phyloP scores from a whole-genome alignment of 2,329 filamentous ascomycete species.

The Penicillium sp. region DNA sequence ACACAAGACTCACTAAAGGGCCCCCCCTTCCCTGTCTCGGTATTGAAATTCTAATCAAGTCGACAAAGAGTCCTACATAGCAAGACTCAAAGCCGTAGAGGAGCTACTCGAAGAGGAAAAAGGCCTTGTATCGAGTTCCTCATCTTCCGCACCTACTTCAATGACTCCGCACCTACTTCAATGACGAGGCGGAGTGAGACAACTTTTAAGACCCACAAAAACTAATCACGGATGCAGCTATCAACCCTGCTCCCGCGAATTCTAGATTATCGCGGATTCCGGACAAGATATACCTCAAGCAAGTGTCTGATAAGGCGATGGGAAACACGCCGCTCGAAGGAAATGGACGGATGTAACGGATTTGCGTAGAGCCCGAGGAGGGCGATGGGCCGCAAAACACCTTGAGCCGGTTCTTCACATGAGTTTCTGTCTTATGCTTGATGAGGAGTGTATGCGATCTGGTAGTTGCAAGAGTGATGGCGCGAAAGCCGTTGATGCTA shows the following conservation, averaged over 20 bases:
- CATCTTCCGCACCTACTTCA: conserved; percentile 1
- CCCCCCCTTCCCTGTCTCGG: too few species aligned
- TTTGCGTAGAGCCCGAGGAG: neutral
- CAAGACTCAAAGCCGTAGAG: neutral
- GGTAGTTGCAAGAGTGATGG: neutral
- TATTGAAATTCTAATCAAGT: neutral
- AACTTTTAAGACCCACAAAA: neutral
- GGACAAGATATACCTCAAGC: neutral
- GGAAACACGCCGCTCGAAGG: neutral
- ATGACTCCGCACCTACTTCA: neutral
- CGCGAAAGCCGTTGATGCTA: neutral
- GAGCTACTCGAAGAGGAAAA: neutral
- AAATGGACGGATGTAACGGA: neutral
- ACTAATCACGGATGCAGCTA: neutral
- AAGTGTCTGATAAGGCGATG: neutral
- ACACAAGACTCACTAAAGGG: neutral
- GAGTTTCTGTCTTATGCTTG: neutral
- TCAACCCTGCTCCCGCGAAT: neutral
- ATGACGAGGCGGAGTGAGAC: neutral
- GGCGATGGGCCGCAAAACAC: neutral
- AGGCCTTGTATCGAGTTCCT: neutral
- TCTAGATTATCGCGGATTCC: neutral
- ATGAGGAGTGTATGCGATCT: conserved; percentile 1
- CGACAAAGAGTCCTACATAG: neutral
- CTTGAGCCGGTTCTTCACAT: neutral